Evolutionary conservation across 2,329 filamentous ascomycete species (phyloP).

Genomic region (Diaporthe sp.): DNA sequence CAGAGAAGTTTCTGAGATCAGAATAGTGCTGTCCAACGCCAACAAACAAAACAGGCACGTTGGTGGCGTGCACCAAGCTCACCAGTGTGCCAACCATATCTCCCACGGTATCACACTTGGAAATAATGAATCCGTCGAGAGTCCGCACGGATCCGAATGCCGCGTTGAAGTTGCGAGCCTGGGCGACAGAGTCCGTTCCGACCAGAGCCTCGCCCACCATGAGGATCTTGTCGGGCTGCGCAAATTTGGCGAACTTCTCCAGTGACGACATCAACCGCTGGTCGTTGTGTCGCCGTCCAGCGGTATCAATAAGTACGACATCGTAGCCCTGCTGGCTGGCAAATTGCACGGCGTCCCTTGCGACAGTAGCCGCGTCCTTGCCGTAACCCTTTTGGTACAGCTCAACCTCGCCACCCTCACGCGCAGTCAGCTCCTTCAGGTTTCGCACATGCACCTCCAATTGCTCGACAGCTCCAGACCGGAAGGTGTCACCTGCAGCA

Average conservation of each 20-base stretch:
- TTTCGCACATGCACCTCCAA: constrained; percentile 95
- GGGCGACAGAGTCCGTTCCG: constrained; percentile 93
- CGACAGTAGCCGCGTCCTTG: constrained; percentile 95
- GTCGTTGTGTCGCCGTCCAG: constrained; percentile 95
- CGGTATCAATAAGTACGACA: constrained; percentile 97
- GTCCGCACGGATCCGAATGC: constrained; percentile 86
- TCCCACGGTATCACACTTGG: constrained; percentile 98
- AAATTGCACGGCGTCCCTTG: constrained; percentile 90
- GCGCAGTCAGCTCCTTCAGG: constrained; percentile 86
- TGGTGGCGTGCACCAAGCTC: constrained; percentile 96
- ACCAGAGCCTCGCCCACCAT: constrained; percentile 95
- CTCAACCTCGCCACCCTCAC: constrained; percentile 88
- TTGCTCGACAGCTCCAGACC: constrained; percentile 96
- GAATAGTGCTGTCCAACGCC: constrained; percentile 80
- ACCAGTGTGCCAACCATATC: constrained; percentile 98
- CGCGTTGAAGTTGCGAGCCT: constrained; percentile 95
- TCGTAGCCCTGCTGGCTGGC: constrained; percentile 84
- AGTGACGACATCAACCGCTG: constrained; percentile 94
- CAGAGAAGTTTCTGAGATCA: constrained; percentile 77
- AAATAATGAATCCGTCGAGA: constrained; percentile 97
- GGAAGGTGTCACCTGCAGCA: constrained; percentile 83
- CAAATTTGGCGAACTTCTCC: constrained; percentile 97
- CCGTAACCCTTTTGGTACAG: constrained; percentile 98
- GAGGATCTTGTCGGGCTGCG: constrained; percentile 96
- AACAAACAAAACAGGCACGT: constrained; percentile 94